Evolutionary conservation across 257 asterid genomes (phyloP).

Genomic region (Lantana camara): DNA sequence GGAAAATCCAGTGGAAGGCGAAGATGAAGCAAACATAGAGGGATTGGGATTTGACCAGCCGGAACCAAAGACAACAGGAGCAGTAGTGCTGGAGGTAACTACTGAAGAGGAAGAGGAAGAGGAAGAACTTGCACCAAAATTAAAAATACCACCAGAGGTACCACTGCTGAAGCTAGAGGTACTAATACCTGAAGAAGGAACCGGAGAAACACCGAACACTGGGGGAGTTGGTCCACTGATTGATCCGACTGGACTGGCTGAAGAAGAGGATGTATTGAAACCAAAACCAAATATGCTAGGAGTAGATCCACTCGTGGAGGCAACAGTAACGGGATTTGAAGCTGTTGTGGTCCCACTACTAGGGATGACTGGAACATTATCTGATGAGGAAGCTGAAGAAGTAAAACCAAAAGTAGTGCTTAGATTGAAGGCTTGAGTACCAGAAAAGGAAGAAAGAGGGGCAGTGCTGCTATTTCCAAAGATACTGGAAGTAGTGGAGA

Average conservation of each 20-base stretch:
- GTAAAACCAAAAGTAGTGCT: slow-evolving; percentile 30
- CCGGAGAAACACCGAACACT: slow-evolving; percentile 15
- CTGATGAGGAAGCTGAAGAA: slow-evolving; percentile 47
- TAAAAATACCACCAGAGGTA: slow-evolving; percentile 11
- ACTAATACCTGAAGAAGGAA: no score
- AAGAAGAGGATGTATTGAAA: no score
- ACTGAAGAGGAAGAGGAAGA: slow-evolving; percentile 29
- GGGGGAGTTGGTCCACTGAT: slow-evolving; percentile 21
- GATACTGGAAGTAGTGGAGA: slow-evolving; percentile 26
- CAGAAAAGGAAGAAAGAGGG: no score
- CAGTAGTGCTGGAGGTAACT: slow-evolving; percentile 29
- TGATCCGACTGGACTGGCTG: no score
- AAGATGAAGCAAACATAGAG: slow-evolving; percentile 36
- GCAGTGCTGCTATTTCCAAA: no score
- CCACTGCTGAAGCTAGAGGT: no score
- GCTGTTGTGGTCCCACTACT: slow-evolving; percentile 34
- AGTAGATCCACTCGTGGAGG: slow-evolving; percentile 41
- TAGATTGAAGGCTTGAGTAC: no score
- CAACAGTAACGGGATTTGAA: slow-evolving; percentile 24
- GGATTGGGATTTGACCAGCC: slow-evolving; percentile 46
- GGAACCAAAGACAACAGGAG: slow-evolving; percentile 45
- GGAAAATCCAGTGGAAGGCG: slow-evolving; percentile 48
- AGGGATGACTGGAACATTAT: slow-evolving; percentile 17
- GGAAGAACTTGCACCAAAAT: slow-evolving; percentile 38
- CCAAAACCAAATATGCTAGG: slow-evolving; percentile 42